Conservation (phyloP, 2,329 filamentous ascomycete genomes). For the Rutstroemia sp. region DNA sequence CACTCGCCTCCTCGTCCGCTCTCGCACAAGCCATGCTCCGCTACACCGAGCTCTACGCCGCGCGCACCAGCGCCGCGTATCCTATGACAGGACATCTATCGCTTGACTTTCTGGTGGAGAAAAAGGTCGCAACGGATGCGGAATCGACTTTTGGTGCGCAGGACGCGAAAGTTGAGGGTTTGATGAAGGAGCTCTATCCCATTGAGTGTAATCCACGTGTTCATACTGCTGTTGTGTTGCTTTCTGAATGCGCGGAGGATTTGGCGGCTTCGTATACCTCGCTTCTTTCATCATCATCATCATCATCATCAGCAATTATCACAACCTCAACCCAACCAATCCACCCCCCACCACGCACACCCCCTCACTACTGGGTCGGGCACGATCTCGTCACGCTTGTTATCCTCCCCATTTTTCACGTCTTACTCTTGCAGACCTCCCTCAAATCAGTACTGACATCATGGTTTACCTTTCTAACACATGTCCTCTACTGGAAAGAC, state of each 20-base stretch:
- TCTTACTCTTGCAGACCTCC: conserved; percentile 23
- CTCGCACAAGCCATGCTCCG: conserved; percentile 53
- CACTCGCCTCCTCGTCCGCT: conserved; percentile 46
- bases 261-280: conserved; percentile 45
- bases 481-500: conserved; percentile 45
- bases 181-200: conserved; percentile 45
- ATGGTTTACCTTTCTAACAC: conserved; percentile 29
- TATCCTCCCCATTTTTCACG: conserved; percentile 37
- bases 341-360: conserved; percentile 19
- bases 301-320: neutral
- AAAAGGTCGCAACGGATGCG: neutral
- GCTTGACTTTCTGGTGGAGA: conserved; percentile 33
- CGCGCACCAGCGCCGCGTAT: conserved; percentile 1
- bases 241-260: conserved; percentile 36
- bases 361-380: conserved; percentile 56
- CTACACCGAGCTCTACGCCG: conserved; percentile 55
- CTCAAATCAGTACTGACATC: conserved; percentile 17
- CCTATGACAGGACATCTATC: conserved; percentile 62
- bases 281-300: conserved; percentile 25
- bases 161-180: conserved; percentile 11
- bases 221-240: conserved; percentile 60
- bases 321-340: neutral
- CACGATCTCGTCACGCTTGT: conserved; percentile 50
- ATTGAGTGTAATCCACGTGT: conserved; percentile 67
- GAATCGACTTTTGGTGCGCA: neutral